A percentile compares a stretch with the other conserved stretches of the same genome.
These are phyloP conservation scores for Rutstroemia sp. DNA, from an alignment of 2,329 filamentous ascomycete genomes.

Conservation along the genomic window DNA sequence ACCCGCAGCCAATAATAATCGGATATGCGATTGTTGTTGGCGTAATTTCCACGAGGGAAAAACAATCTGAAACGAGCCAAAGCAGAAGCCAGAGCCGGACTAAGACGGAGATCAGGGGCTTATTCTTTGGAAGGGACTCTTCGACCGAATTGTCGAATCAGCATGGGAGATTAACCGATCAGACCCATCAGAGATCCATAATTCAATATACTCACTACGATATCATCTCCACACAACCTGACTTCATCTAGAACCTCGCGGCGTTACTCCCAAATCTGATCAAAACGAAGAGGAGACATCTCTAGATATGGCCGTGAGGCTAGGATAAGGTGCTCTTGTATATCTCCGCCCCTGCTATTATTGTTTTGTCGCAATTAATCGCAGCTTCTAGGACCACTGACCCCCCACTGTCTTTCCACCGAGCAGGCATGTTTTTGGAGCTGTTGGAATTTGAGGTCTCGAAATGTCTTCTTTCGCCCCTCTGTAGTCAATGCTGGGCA, in stretches of 20 bases:
- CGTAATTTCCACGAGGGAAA: no score
- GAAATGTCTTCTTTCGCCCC: background rate
- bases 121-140: background rate
- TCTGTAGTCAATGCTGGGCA: constrained; percentile 1
- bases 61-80: no score
- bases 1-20: no score
- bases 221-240: constrained; percentile 7
- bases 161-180: background rate
- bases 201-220: constrained; percentile 5
- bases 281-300: background rate
- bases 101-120: background rate
- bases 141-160: background rate
- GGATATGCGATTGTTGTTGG: no score
- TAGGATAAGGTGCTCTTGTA: background rate
- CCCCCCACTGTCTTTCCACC: background rate
- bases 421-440: background rate
- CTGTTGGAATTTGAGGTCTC: background rate
- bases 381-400: background rate
- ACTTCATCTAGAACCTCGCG: background rate
- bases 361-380: background rate
- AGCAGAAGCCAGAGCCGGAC: background rate
- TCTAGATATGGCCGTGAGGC: background rate
- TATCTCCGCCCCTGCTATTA: background rate
- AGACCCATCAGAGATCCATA: background rate
- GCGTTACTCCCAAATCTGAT: background rate